phyloP scores from a whole-genome alignment of 495 filamentous ascomycete genomes.

The Penicillium chermesinum region DNA sequence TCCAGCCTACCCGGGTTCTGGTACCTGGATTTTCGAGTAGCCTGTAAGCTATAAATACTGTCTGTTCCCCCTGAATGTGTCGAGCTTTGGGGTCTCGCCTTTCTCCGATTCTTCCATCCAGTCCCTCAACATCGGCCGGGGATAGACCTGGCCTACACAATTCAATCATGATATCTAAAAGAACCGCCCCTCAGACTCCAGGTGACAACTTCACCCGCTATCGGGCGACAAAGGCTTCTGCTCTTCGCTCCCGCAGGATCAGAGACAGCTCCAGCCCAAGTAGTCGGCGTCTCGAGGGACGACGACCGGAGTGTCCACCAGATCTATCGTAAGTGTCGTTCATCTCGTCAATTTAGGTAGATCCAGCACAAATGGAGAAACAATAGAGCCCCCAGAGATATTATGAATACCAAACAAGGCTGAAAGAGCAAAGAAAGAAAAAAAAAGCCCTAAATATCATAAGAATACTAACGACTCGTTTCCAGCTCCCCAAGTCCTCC shows the following conservation, averaged over 20 bases:
- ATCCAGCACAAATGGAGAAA: background rate
- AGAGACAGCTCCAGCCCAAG: constrained; percentile 21
- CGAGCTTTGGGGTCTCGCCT: too few species aligned
- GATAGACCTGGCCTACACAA: too few species aligned
- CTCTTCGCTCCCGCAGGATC: constrained; percentile 8
- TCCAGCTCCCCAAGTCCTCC: constrained; percentile 40
- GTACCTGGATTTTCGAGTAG: too few species aligned
- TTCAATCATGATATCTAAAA: constrained; percentile 30
- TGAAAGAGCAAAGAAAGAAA: background rate
- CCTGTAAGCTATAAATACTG: constrained; percentile 20
- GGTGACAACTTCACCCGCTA: constrained; percentile 44
- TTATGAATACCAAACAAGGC: too few species aligned
- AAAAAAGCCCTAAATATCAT: constrained; percentile 1
- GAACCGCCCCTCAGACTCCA: constrained; percentile 22
- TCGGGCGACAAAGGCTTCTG: constrained; percentile 37
- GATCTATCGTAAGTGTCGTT: constrained; percentile 41
- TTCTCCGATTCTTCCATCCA: too few species aligned
- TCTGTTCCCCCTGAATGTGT: background rate
- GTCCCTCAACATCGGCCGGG: too few species aligned
- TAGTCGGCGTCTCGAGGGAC: constrained; percentile 22
- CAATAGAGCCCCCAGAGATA: background rate
- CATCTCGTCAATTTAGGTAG: background rate
- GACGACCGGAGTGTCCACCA: constrained; percentile 30
- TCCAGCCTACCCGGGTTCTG: background rate
- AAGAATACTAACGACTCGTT: too few species aligned